phyloP scores from a whole-genome alignment of 2,329 filamentous ascomycete species.

The Chrysoporthe austroafricana region DNA sequence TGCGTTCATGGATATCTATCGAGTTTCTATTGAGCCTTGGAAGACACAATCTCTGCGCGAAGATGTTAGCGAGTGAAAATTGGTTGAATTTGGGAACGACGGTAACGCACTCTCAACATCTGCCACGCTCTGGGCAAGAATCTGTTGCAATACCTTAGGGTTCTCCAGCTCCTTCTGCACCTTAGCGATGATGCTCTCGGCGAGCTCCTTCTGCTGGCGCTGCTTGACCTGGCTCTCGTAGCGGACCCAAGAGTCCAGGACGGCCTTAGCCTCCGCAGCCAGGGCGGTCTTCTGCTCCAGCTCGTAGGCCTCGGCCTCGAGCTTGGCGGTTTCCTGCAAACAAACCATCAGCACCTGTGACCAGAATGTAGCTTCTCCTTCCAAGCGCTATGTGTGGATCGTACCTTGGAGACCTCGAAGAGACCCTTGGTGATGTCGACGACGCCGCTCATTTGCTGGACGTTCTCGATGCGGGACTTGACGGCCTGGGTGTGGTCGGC shows the following conservation, averaged over 20 bases:
- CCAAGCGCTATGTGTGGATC: conserved; percentile 27
- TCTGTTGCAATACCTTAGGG: conserved; percentile 96
- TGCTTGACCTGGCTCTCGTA: conserved; percentile 99
- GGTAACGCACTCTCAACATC: conserved; percentile 85
- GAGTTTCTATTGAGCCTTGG: conserved; percentile 65
- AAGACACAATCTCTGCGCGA: conserved; percentile 60
- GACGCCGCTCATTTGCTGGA: conserved; percentile 91
- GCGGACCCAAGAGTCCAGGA: conserved; percentile 97
- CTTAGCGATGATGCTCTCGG: conserved; percentile 91
- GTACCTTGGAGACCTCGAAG: conserved; percentile 97
- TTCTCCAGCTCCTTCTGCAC: conserved; percentile 98
- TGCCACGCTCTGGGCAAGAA: conserved; percentile 92
- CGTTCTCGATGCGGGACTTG: conserved; percentile 90
- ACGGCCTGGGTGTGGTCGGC: conserved; percentile 95
- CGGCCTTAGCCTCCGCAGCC: conserved; percentile 88
- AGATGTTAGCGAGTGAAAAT: conserved; percentile 38
- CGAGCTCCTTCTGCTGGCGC: conserved; percentile 96
- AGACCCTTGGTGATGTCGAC: conserved; percentile 96
- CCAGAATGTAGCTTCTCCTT: not conserved
- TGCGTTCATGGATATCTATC: conserved; percentile 30
- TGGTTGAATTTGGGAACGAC: not conserved
- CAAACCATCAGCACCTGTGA: conserved; percentile 28
- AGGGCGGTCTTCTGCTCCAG: conserved; percentile 95
- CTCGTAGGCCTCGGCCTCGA: conserved; percentile 95
- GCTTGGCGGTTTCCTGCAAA: conserved; percentile 86